Evolutionary conservation across 768 basidiomycete species (phyloP).

Genomic region (Agrocybe pediades): DNA sequence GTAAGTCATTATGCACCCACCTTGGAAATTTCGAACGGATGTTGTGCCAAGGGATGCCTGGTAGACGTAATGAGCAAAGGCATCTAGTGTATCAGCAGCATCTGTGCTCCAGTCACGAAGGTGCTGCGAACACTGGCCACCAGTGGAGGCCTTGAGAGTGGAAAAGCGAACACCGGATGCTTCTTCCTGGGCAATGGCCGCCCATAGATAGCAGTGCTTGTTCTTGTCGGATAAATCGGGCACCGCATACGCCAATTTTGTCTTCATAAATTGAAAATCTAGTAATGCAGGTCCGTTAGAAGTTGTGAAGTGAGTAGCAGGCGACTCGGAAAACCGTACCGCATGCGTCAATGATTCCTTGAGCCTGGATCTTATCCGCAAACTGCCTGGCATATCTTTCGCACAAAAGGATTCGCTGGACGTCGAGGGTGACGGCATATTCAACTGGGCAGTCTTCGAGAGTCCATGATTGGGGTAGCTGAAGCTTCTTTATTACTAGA

Average conservation of each 20-base stretch:
- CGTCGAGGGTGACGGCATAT: background rate
- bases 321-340: background rate
- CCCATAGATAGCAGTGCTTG: background rate
- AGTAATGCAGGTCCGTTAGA: too few relatives aligned
- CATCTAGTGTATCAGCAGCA: background rate
- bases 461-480: background rate
- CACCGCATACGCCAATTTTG: too few relatives aligned
- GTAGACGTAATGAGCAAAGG: background rate
- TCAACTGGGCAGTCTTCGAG: background rate
- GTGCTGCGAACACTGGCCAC: background rate
- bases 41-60: background rate
- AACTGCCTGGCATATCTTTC: too few relatives aligned
- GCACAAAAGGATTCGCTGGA: background rate
- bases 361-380: too few relatives aligned
- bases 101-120: background rate
- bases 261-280: background rate
- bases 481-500: background rate
- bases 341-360: background rate
- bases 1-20: too few relatives aligned
- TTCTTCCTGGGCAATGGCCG: background rate
- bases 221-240: too few relatives aligned
- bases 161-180: background rate
- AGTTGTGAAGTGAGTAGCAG: too few relatives aligned
- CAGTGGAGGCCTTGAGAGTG: too few relatives aligned
- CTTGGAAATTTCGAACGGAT: background rate